Evolutionary conservation across 352 stramenopile genomes (phyloP).

Genomic region (Phytophthora sojae): DNA sequence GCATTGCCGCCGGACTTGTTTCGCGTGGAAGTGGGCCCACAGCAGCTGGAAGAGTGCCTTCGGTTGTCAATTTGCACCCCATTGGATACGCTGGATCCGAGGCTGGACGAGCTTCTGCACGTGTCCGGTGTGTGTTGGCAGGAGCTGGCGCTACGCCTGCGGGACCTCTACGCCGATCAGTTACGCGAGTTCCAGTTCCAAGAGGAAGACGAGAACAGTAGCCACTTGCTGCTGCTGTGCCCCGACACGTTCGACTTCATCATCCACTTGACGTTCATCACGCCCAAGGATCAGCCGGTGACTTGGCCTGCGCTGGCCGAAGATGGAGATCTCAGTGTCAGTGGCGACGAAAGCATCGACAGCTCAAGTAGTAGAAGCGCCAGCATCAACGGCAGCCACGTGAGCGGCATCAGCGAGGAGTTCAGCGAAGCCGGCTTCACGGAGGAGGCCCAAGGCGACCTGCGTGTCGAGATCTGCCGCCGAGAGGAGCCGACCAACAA

Average conservation of each 20-base stretch:
- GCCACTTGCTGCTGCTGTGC: slow-evolving; percentile 84
- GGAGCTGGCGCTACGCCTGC: slow-evolving; percentile 77
- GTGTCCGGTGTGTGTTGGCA: slow-evolving; percentile 82
- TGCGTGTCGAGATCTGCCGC: slow-evolving; percentile 86
- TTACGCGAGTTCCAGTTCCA: slow-evolving; percentile 90
- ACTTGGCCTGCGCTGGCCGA: slow-evolving; percentile 1
- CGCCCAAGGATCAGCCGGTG: slow-evolving; percentile 31
- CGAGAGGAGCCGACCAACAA: slow-evolving; percentile 83
- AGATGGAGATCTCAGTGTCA: slow-evolving; percentile 17
- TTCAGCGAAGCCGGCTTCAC: slow-evolving; percentile 47
- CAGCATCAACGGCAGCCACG: slow-evolving; percentile 28
- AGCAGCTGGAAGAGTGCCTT: slow-evolving; percentile 88
- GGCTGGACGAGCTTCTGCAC: slow-evolving; percentile 68
- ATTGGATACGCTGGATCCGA: slow-evolving; percentile 79
- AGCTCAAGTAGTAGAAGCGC: slow-evolving; percentile 28
- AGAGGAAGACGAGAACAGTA: slow-evolving; percentile 70
- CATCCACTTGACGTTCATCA: slow-evolving; percentile 85
- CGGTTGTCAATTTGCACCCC: slow-evolving; percentile 82
- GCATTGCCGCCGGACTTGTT: slow-evolving; percentile 69
- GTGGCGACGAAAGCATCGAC: slow-evolving; percentile 27
- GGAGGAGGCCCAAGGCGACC: slow-evolving; percentile 19
- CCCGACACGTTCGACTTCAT: slow-evolving; percentile 87
- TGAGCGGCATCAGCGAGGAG: slow-evolving; percentile 25
- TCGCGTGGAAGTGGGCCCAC: slow-evolving; percentile 73
- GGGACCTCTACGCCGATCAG: slow-evolving; percentile 80